Base-by-base conservation (phyloP, 148 eudicot genomes). In the Pharnaceum exiguum region DNA sequence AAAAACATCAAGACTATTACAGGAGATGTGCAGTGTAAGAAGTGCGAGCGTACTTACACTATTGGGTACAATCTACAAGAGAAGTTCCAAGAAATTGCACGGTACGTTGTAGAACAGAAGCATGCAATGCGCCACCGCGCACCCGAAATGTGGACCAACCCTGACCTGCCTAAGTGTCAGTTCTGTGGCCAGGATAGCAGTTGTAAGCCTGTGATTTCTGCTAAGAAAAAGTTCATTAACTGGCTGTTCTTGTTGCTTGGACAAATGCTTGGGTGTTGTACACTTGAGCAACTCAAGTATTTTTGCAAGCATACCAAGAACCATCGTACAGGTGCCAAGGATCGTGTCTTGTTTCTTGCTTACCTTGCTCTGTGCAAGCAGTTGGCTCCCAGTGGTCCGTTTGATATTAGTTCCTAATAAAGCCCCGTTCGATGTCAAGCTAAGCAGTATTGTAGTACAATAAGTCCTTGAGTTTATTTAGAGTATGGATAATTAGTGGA, bases 201-300 rank as follows among this genome's bases (percentile, higher is more conserved):
- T 18, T 80, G 69, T 8, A 77, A 69, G 62, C 96, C 96, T 2
- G 25, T 79, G 8, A 69, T 79, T 2, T n/a, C 78, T 0, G 47
- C 26, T 4, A 69, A 75, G 68, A 79, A 84, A 54, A 71, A 53
- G 50, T 5, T 62, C 5, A 79, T 84, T 4, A 82, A 87, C 53
- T 87, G 96, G 90, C 44, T 87, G 75, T 87, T 87, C 38, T 56
- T 87, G 75, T 67, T 84, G 0, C 51, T 87, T 0, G 88, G 90
- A 1, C 83, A 82, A 39, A 40, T 79, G 67, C 51, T 87, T 0
- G 90, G 90, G 0, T 79, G 79, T 62, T 80, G 85, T 40, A 81
- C 79, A 0, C 67, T 82, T 1, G 80, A 63, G 0, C 82, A 87
- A 72, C 56, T 87, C 40, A 87, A 79, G 65, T 87, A 82, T 15